phyloP scores from a whole-genome alignment of 1,284 basidiomycete genomes.

The Irpex sp. region DNA sequence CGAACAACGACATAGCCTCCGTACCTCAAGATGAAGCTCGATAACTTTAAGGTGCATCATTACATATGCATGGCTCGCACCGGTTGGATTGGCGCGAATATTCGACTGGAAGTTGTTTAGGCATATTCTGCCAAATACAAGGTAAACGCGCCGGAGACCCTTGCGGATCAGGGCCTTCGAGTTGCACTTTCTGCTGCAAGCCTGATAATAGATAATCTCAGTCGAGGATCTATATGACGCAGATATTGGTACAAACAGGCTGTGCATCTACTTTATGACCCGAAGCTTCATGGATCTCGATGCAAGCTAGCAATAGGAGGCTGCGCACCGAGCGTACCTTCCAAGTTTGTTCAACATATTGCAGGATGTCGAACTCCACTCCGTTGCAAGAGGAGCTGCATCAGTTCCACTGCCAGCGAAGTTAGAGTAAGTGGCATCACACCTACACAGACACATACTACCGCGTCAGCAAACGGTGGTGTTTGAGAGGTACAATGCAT shows the following conservation, averaged over 20 bases:
- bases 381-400: not conserved
- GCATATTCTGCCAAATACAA: slow-evolving; percentile 12
- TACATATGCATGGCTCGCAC: not conserved
- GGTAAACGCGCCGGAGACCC: not conserved
- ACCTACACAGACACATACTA: not conserved
- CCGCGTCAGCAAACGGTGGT: not conserved
- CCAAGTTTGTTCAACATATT: not conserved
- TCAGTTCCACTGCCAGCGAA: not conserved
- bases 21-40: not conserved
- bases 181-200: not conserved
- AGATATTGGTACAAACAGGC: not conserved
- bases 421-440: not conserved
- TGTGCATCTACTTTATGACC: not conserved
- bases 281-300: not conserved
- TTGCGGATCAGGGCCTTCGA: not conserved
- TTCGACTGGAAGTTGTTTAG: slow-evolving; percentile 1
- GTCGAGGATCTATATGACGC: not conserved
- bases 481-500: slow-evolving; percentile 1
- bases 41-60: not conserved
- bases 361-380: not conserved
- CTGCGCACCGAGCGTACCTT: not conserved
- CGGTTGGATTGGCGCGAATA: not conserved
- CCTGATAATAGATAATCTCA: not conserved
- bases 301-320: not conserved
- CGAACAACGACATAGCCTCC: slow-evolving; percentile 2